A percentile compares a stretch with the other conserved stretches of the same genome.
These are phyloP conservation scores for Mycosphaerelloides madeirae DNA, from an alignment of 2,329 filamentous ascomycete species.

Conservation along the genomic window DNA sequence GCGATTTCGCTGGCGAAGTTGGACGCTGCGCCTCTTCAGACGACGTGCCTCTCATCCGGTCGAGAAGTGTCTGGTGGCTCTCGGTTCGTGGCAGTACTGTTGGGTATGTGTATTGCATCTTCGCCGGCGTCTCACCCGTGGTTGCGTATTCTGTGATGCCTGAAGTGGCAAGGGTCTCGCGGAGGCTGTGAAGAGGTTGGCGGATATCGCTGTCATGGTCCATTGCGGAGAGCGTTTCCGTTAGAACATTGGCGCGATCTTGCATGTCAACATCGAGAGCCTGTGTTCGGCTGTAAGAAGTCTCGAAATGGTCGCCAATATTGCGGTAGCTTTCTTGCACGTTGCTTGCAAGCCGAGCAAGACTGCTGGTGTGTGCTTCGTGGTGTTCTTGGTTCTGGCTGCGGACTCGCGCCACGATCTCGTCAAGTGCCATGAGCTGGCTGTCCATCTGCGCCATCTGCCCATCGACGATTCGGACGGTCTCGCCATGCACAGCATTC, in stretches of 20 bases:
- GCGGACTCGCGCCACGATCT: constrained; percentile 78
- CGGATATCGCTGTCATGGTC: constrained; percentile 53
- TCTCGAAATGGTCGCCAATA: constrained; percentile 65
- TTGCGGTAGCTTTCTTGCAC: constrained; percentile 69
- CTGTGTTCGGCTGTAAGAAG: constrained; percentile 63
- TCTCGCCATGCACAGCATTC: constrained; percentile 83
- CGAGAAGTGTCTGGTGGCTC: constrained; percentile 53
- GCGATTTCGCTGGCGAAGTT: constrained; percentile 27
- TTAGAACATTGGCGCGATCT: constrained; percentile 54
- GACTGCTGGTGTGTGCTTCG: constrained; percentile 60
- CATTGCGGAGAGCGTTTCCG: constrained; percentile 59
- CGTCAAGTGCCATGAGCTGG: constrained; percentile 87
- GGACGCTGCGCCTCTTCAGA: constrained; percentile 16
- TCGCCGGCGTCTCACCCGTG: constrained; percentile 82
- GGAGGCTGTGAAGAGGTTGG: constrained; percentile 66
- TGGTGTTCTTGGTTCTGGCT: constrained; percentile 76
- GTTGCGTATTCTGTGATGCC: constrained; percentile 73
- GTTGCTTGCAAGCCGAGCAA: constrained; percentile 61
- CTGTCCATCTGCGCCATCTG: constrained; percentile 80
- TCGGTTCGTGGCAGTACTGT: constrained; percentile 73
- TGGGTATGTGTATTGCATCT: constrained; percentile 75
- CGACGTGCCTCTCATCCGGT: constrained; percentile 44
- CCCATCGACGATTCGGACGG: constrained; percentile 79
- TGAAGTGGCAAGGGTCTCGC: constrained; percentile 61
- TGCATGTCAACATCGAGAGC: constrained; percentile 65